Base-by-base conservation (phyloP, 441 rosid genomes). In the Populus hybrid region DNA sequence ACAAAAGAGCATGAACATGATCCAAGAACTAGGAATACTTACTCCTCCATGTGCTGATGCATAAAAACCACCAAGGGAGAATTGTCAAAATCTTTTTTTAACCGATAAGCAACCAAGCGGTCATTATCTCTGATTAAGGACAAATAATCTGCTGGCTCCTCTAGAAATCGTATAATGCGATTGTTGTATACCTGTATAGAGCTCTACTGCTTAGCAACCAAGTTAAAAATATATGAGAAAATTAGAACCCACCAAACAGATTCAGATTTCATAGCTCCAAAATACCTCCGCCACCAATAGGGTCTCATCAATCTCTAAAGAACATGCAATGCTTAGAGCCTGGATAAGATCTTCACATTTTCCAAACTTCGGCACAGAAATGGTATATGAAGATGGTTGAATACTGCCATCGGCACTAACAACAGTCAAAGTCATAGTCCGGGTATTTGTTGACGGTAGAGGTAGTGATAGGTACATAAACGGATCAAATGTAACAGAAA, bases 401-500 rank as follows among this genome's bases (percentile, higher is more conserved):
- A 67, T 76, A 73, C 77, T 83, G 70, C 93, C 92, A 75, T 85
- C 84, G 30, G 84, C 71, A 77, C 88, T 85, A 42, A 90, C 79
- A 82, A 91, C 86, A 10, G 92, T 91, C 82, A 90, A 78, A 68
- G 91, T 91, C 89, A 91, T 88, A 46, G 88, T 85, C 32, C 95
- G 87, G 77, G 79, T 84, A 67, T 85, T 87, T 72, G 90, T 87
- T 68, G 95, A 91, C 65, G 94, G 96, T 68, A 90, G 77, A 6
- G 94, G 94, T 50, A 91, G 85, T 5, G 94, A 89, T 53, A 91
- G 79, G 79, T 88, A 89, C 96, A 91, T 91, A 77, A 91, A 89
- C 16, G 96, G 96, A 87, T 91, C 96, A 78, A 91, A 91, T 42
- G 90, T 88, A 71, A 88, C 85, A 10, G 96, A 91, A 61, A 90